Percentiles rank a stretch among this genome's conserved stretches.
Evolutionary conservation across 2,329 filamentous ascomycete genomes (phyloP).

Genomic region (Phoma herbarum): DNA sequence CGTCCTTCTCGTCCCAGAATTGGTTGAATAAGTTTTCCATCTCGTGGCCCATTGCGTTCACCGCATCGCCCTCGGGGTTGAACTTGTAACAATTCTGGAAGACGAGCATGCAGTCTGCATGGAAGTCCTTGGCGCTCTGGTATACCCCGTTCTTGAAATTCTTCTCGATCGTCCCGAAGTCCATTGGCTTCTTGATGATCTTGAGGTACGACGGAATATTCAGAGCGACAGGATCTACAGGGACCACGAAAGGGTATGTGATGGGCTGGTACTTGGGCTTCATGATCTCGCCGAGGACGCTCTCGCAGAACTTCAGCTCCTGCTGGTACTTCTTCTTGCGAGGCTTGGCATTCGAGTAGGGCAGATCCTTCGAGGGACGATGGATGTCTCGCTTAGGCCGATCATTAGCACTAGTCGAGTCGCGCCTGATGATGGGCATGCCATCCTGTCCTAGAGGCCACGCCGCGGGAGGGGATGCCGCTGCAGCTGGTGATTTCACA

Average conservation of each 20-base stretch:
- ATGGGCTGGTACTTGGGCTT: constrained; percentile 73
- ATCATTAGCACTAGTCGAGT: constrained; percentile 79
- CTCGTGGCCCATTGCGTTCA: constrained; percentile 74
- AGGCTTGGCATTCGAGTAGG: constrained; percentile 81
- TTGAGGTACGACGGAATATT: constrained; percentile 94
- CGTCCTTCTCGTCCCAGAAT: constrained; percentile 80
- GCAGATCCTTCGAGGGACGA: constrained; percentile 87
- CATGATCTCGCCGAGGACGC: constrained; percentile 79
- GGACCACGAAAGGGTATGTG: constrained; percentile 78
- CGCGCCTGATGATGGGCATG: constrained; percentile 82
- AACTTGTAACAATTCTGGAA: constrained; percentile 92
- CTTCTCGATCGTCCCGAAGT: constrained; percentile 79
- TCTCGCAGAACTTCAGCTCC: constrained; percentile 89
- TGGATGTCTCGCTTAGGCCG: constrained; percentile 94
- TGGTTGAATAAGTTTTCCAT: constrained; percentile 78
- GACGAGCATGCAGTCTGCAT: constrained; percentile 82
- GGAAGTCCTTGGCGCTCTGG: constrained; percentile 82
- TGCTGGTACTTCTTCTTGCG: constrained; percentile 90
- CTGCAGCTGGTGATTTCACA: constrained; percentile 56
- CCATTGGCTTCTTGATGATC: constrained; percentile 97
- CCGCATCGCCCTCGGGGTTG: constrained; percentile 80
- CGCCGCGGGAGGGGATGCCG: constrained; percentile 59
- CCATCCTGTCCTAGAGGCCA: constrained; percentile 83
- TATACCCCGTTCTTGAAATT: constrained; percentile 85
- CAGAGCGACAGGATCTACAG: constrained; percentile 92